Percentiles rank a stretch among this genome's conserved stretches.
phyloP scores from a whole-genome alignment of 495 filamentous ascomycete species.

The Clohesyomyces aquaticus region DNA sequence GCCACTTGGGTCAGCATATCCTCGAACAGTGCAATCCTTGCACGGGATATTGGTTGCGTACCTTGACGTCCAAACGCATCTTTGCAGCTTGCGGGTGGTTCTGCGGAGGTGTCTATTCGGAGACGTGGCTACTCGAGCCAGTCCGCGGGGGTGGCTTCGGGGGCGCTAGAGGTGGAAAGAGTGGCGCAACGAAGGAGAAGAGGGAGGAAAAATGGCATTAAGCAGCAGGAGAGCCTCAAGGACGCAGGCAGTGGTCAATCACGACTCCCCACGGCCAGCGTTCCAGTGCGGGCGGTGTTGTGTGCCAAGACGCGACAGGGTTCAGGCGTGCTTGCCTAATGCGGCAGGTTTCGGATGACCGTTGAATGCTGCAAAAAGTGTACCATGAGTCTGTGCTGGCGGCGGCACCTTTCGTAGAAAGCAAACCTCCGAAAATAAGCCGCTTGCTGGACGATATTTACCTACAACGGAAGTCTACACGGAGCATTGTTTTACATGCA shows the following conservation, averaged over 20 bases:
- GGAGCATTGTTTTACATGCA: too few species aligned
- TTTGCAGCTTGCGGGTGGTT: conserved; percentile 19
- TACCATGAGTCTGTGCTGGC: neutral
- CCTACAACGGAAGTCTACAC: too few species aligned
- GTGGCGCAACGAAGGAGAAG: neutral
- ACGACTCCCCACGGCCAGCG: neutral
- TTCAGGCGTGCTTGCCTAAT: conserved; percentile 7
- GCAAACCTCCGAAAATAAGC: too few species aligned
- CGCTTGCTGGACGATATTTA: too few species aligned
- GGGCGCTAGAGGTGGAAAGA: neutral
- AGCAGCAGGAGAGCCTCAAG: neutral
- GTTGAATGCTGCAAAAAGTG: neutral
- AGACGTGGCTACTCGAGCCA: conserved; percentile 41
- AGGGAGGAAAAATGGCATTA: neutral
- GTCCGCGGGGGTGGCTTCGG: conserved; percentile 17
- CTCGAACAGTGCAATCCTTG: neutral
- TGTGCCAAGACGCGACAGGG: conserved; percentile 28
- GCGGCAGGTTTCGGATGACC: conserved; percentile 9
- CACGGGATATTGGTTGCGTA: conserved; percentile 1
- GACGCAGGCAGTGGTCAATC: neutral
- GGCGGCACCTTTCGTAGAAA: too few species aligned
- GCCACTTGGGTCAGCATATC: conserved; percentile 18
- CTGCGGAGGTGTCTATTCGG: conserved; percentile 23
- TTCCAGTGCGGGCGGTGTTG: neutral
- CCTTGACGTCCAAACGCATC: conserved; percentile 46